Base-by-base conservation (phyloP, 805 yeast genomes). In the Starmerella vaccinii region DNA sequence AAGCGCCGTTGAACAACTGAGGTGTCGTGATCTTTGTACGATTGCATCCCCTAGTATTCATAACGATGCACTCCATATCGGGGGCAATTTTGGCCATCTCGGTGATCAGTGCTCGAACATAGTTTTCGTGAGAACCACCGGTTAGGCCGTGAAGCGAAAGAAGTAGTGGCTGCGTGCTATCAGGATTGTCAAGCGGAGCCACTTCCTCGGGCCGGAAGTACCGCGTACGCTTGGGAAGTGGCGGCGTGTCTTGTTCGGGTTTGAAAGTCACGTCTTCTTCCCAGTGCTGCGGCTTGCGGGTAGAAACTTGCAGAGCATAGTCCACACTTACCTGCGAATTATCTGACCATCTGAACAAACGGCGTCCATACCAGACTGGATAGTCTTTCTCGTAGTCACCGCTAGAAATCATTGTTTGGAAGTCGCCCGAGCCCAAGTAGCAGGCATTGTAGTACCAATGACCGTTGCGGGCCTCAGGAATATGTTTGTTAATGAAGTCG, bases 101-200 rank as follows among this genome's bases (percentile, higher is more conserved):
- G 40, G 70, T 67, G 16, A 78, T 74, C 33, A 81, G 62, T 49
- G 84, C 74, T 22, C 92, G 72, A 38, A 85, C 78, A 61, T 85
- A 79, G 6, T 83, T 72, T 62, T 85, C 95, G 55, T 81, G 84
- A n/a, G 89, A 80, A 0, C 95, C 92, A 5, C 95, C 95, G 1
- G 84, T 81, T 34, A 85, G 73, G 0, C 95, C 95, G 62, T 86
- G 95, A 38, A 83, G 65, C 3, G 77, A 67, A 27, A 85, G 74
- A 16, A 82, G 68, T 60, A 86, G 69, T 2, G 94, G 94, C 44
- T 65, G 72, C 2, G 70, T 57, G 45, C 66, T 69, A 9, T 35
- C 23, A 2, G 58, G 53, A 18, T 67, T 68, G 15, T 50, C 69
- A 46, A 59, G 58, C 6, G 52, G 51, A 0, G 55, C 63, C 40